A percentile compares a stretch with the other conserved stretches of the same genome.
These are phyloP conservation scores for Calonectria henricotiae DNA, from an alignment of 2,329 filamentous ascomycete genomes.

Conservation along the genomic window DNA sequence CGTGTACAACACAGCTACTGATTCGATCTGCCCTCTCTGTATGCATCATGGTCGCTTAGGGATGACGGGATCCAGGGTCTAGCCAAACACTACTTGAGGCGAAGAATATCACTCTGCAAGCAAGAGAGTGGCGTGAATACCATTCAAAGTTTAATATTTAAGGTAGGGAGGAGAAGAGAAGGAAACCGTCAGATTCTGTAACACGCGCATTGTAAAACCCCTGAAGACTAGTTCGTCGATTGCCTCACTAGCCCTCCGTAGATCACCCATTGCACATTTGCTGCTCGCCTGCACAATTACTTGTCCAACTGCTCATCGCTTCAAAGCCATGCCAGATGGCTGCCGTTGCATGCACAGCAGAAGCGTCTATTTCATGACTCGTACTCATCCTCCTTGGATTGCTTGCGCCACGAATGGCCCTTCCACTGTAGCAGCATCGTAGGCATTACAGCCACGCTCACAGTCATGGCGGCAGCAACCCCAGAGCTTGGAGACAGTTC, in stretches of 20 bases:
- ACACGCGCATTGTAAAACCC: not conserved
- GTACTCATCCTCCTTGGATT: not conserved
- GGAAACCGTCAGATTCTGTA: slow-evolving; percentile 5
- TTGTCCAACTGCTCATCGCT: not conserved
- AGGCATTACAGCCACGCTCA: slow-evolving; percentile 29
- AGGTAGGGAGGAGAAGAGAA: not conserved
- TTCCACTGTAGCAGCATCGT: slow-evolving; percentile 38
- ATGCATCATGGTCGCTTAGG: no score
- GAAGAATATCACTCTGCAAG: slow-evolving; percentile 13
- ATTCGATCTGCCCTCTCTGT: no score
- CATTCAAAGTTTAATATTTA: not conserved
- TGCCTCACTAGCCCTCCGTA: not conserved
- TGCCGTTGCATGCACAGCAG: not conserved
- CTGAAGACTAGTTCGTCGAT: not conserved
- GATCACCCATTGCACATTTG: not conserved
- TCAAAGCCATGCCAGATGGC: not conserved
- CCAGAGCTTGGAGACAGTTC: slow-evolving; percentile 26
- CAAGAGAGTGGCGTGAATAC: slow-evolving; percentile 9
- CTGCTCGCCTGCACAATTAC: not conserved
- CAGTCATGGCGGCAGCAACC: slow-evolving; percentile 30
- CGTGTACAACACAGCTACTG: not conserved
- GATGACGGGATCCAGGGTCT: no score
- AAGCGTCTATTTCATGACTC: not conserved
- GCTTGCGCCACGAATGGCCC: slow-evolving; percentile 31
- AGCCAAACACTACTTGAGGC: not conserved